Evolutionary conservation across 257 asterid genomes (phyloP).

Genomic region (Phtheirospermum japonicum): DNA sequence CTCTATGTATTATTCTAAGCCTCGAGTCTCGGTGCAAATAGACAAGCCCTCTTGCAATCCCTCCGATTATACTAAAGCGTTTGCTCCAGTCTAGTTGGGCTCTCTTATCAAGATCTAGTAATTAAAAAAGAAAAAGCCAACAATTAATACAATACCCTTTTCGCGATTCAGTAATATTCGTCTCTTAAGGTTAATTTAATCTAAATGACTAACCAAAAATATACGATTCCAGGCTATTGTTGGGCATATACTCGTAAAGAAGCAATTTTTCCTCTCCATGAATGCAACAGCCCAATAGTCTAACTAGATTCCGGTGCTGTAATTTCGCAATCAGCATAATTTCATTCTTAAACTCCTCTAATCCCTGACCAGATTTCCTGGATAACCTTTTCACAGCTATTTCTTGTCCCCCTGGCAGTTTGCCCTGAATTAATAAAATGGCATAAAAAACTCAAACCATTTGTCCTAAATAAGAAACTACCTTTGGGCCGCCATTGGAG

Average conservation of each 20-base stretch:
- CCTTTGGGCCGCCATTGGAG: too few species aligned
- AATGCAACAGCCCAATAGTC: slow-evolving; percentile 78
- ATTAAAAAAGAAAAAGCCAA: slow-evolving; percentile 1
- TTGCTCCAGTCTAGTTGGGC: slow-evolving; percentile 57
- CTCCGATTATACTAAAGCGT: slow-evolving; percentile 68
- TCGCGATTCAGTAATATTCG: background rate
- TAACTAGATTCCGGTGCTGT: slow-evolving; percentile 82
- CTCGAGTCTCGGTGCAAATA: slow-evolving; percentile 93
- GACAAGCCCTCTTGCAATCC: slow-evolving; percentile 85
- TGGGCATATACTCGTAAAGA: slow-evolving; percentile 86
- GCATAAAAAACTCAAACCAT: slow-evolving; percentile 11
- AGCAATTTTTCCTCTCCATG: slow-evolving; percentile 79
- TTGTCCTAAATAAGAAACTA: background rate
- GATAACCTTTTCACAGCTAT: slow-evolving; percentile 88
- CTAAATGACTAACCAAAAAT: slow-evolving; percentile 56
- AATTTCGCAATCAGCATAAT: slow-evolving; percentile 65
- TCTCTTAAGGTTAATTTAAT: background rate
- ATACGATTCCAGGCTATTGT: slow-evolving; percentile 74
- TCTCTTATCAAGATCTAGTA: slow-evolving; percentile 56
- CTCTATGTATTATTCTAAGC: slow-evolving; percentile 80
- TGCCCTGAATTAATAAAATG: slow-evolving; percentile 45
- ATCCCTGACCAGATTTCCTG: slow-evolving; percentile 71
- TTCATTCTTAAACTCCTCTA: slow-evolving; percentile 81
- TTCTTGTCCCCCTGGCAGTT: slow-evolving; percentile 54
- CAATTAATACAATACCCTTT: slow-evolving; percentile 1